Conservation (phyloP, 108 stramenopile species). For the Licmophora abbreviata region DNA sequence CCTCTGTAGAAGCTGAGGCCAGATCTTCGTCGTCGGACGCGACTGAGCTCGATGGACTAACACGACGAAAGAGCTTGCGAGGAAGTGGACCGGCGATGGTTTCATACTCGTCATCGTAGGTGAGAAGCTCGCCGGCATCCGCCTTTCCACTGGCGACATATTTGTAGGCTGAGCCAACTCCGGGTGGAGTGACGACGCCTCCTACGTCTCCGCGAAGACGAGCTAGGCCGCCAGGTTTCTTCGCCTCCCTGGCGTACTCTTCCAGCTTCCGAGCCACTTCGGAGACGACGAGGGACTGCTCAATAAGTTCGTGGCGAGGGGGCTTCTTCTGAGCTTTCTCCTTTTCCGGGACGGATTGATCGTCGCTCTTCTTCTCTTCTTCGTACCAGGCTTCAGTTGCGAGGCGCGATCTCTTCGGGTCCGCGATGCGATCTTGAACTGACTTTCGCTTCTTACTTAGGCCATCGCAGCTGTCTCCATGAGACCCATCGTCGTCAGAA, state of each 20-base stretch:
- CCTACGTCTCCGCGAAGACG: slow-evolving; percentile 12
- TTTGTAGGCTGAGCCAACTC: slow-evolving; percentile 7
- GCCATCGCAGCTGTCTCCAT: no score
- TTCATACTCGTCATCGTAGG: slow-evolving; percentile 58
- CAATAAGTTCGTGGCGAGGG: slow-evolving; percentile 15
- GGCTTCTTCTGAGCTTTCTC: neutral
- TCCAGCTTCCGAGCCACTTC: slow-evolving; percentile 54
- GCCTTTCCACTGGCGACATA: slow-evolving; percentile 8
- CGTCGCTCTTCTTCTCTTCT: neutral
- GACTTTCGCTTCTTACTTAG: no score
- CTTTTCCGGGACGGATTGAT: neutral
- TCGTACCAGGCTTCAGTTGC: neutral
- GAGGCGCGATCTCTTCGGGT: no score
- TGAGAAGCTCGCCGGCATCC: slow-evolving; percentile 25
- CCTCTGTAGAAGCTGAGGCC: neutral
- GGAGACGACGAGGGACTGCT: slow-evolving; percentile 39
- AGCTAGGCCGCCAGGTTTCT: slow-evolving; percentile 20
- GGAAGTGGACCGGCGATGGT: neutral
- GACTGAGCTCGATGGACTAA: slow-evolving; percentile 1
- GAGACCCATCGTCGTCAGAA: no score
- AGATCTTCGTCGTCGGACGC: neutral
- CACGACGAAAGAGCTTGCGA: neutral
- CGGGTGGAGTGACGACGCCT: slow-evolving; percentile 48
- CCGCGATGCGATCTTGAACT: no score
- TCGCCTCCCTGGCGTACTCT: slow-evolving; percentile 37